These are phyloP conservation scores for Juglanconis juglandina DNA, from an alignment of 2,329 filamentous ascomycete species.

Conservation along the genomic window DNA sequence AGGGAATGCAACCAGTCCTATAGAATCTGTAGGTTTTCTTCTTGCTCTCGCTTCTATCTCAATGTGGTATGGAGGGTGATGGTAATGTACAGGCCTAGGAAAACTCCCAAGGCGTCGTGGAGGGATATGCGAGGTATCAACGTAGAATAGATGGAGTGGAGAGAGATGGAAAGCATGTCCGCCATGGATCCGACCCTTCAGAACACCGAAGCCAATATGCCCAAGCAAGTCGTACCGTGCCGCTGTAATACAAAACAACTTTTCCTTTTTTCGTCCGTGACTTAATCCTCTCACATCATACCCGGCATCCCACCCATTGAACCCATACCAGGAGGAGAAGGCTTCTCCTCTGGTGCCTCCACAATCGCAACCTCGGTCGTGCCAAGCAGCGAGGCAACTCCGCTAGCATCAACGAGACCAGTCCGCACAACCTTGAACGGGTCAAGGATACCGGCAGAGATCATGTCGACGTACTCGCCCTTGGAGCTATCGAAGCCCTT, in stretches of 20 bases:
- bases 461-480: constrained; percentile 99
- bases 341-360: constrained; percentile 91
- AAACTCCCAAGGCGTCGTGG: constrained; percentile 15
- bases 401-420: constrained; percentile 87
- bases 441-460: constrained; percentile 91
- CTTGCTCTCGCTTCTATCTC: constrained; percentile 9
- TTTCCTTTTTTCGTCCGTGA: constrained; percentile 12
- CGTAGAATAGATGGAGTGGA: constrained; percentile 25
- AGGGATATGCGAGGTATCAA: constrained; percentile 26
- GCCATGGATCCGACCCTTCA: constrained; percentile 34
- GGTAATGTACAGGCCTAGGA: constrained; percentile 26
- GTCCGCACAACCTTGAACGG: constrained; percentile 99
- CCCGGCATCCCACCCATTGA: constrained; percentile 55
- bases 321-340: constrained; percentile 46
- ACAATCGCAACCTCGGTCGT: constrained; percentile 98
- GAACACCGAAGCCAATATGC: constrained; percentile 50
- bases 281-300: constrained; percentile 52
- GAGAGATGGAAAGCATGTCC: constrained; percentile 38
- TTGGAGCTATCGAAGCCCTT: constrained; percentile 95
- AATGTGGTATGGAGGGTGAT: constrained; percentile 1
- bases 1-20: too few relatives aligned
- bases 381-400: constrained; percentile 93
- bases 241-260: constrained; percentile 27
- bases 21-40: constrained; percentile 1
- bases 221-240: constrained; percentile 29